Percentiles rank a stretch among this genome's conserved stretches.
phyloP scores from a whole-genome alignment of 345 rosid species.

The Kandelia obovata region DNA sequence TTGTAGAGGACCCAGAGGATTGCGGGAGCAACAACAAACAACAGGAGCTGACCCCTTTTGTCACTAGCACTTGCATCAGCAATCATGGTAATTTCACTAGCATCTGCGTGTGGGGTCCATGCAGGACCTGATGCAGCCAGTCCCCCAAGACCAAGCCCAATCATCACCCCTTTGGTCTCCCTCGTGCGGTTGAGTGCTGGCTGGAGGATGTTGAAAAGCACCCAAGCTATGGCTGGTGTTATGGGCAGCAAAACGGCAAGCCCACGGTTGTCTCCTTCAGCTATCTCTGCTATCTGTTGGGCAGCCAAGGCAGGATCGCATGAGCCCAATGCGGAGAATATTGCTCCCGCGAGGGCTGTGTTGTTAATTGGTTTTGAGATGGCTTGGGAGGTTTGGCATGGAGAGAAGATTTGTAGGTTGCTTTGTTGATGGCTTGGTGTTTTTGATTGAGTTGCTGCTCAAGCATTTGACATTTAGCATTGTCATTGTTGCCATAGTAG shows the following conservation, averaged over 20 bases:
- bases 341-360: constrained; percentile 56
- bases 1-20: constrained; percentile 90
- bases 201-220: constrained; percentile 84
- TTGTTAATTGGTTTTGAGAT: constrained; percentile 27
- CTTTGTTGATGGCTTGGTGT: constrained; percentile 31
- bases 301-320: constrained; percentile 82
- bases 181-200: constrained; percentile 83
- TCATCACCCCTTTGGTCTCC: constrained; percentile 50
- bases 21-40: constrained; percentile 80
- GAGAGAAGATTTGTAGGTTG: constrained; percentile 33
- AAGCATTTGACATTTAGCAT: constrained; percentile 55
- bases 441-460: constrained; percentile 35
- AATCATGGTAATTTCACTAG: constrained; percentile 35
- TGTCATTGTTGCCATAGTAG: constrained; percentile 62
- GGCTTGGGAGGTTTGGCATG: constrained; percentile 42
- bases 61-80: constrained; percentile 48
- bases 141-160: constrained; percentile 77
- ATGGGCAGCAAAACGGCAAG: constrained; percentile 70
- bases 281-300: constrained; percentile 68
- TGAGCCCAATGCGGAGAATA: constrained; percentile 63
- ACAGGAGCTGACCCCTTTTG: constrained; percentile 74
- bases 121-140: constrained; percentile 52
- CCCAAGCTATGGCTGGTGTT: constrained; percentile 83
- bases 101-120: constrained; percentile 51
- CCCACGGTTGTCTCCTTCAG: constrained; percentile 85